A percentile compares a stretch with the other conserved stretches of the same genome.
phyloP scores from a whole-genome alignment of 2,329 filamentous ascomycete genomes.

The Dryadomyces quercus-mongolicae region DNA sequence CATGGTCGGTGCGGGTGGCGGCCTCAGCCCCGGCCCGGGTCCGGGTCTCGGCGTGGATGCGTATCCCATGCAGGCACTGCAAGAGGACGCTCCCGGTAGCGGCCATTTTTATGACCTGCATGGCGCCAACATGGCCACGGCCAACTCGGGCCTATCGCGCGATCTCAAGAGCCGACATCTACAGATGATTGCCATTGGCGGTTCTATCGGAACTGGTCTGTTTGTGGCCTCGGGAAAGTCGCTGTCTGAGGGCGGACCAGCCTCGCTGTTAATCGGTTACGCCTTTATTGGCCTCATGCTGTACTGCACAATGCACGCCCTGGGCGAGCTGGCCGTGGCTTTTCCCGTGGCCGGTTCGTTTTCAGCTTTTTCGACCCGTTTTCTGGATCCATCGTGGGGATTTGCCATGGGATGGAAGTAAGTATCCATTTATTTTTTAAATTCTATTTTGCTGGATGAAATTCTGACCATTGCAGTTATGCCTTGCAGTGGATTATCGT shows the following conservation, averaged over 20 bases:
- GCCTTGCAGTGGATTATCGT: slow-evolving; percentile 79
- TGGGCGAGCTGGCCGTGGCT: slow-evolving; percentile 82
- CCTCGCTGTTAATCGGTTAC: slow-evolving; percentile 67
- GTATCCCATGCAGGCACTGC: slow-evolving; percentile 12
- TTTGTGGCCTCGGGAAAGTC: slow-evolving; percentile 75
- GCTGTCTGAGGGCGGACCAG: slow-evolving; percentile 62
- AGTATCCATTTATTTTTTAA: slow-evolving; percentile 20
- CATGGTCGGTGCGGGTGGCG: no score
- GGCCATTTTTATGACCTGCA: slow-evolving; percentile 43
- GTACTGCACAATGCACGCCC: slow-evolving; percentile 81
- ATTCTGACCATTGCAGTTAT: slow-evolving; percentile 41
- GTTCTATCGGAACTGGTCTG: slow-evolving; percentile 79
- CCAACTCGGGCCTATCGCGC: slow-evolving; percentile 61
- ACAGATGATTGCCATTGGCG: slow-evolving; percentile 96
- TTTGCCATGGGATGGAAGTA: slow-evolving; percentile 94
- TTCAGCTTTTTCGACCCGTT: slow-evolving; percentile 81
- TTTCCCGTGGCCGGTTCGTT: slow-evolving; percentile 91
- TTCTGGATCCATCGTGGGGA: slow-evolving; percentile 87
- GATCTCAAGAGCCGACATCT: slow-evolving; percentile 74
- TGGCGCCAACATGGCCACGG: slow-evolving; percentile 57
- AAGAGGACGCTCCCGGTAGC: slow-evolving; percentile 21
- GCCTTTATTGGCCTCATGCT: slow-evolving; percentile 73
- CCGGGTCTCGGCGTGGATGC: background rate
- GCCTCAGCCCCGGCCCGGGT: no score
- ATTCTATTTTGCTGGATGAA: background rate